Evolutionary conservation across 257 asterid species (phyloP).

Genomic region (Ballota nigra): DNA sequence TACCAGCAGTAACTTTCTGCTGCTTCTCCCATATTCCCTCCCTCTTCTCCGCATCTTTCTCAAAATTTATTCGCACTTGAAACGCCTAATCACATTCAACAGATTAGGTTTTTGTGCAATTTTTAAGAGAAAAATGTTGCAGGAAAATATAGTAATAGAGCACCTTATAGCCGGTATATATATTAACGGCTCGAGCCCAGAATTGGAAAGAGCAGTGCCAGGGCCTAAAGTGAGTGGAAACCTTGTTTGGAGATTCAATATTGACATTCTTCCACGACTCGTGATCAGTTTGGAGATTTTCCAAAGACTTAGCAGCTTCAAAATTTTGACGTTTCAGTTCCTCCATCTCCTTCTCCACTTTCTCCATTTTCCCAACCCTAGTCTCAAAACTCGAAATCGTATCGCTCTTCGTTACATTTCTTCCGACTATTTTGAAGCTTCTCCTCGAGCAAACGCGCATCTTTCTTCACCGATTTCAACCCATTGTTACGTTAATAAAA

Average conservation of each 20-base stretch:
- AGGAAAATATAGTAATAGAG: neutral
- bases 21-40: conserved; percentile 98
- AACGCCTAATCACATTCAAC: conserved; percentile 52
- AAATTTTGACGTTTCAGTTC: conserved; percentile 12
- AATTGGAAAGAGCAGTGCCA: conserved; percentile 91
- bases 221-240: conserved; percentile 57
- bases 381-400: neutral
- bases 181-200: conserved; percentile 90
- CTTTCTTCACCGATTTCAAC: too few species aligned
- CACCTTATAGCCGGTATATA: conserved; percentile 94
- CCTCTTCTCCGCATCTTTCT: conserved; percentile 70
- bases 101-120: neutral
- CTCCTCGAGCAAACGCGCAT: conserved; percentile 3
- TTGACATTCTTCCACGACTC: too few species aligned
- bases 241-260: conserved; percentile 64
- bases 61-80: conserved; percentile 72
- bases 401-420: neutral
- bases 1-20: conserved; percentile 92
- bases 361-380: neutral
- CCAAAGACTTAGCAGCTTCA: too few species aligned
- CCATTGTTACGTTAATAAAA: too few species aligned
- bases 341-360: neutral
- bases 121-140: neutral
- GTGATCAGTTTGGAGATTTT: too few species aligned
- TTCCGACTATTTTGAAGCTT: neutral